Evolutionary conservation across 2,329 filamentous ascomycete species (phyloP).

Genomic region (Calonectria pteridis): DNA sequence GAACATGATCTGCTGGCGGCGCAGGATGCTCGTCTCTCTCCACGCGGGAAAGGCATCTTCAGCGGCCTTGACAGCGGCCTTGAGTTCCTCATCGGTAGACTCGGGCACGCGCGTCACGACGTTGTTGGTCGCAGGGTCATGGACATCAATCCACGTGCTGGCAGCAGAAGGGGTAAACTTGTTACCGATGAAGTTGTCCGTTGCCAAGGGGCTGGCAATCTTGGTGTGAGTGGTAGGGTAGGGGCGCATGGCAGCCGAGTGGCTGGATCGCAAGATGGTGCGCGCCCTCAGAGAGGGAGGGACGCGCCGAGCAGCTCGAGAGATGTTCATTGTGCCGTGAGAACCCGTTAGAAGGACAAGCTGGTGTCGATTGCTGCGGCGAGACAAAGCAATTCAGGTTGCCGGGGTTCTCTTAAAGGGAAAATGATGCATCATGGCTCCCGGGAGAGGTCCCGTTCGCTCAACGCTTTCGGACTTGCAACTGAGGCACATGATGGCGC

Average conservation of each 20-base stretch:
- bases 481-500: neutral
- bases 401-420: slow-evolving; percentile 15
- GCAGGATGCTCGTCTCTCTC: slow-evolving; percentile 73
- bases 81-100: slow-evolving; percentile 72
- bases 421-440: neutral
- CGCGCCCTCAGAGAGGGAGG: slow-evolving; percentile 26
- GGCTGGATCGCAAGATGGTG: slow-evolving; percentile 16
- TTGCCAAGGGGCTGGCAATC: slow-evolving; percentile 72
- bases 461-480: neutral
- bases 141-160: slow-evolving; percentile 78
- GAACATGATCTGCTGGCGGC: slow-evolving; percentile 81
- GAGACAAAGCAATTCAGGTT: neutral
- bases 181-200: slow-evolving; percentile 82
- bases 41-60: slow-evolving; percentile 77
- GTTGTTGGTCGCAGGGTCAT: slow-evolving; percentile 85
- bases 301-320: slow-evolving; percentile 21
- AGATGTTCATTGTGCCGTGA: slow-evolving; percentile 5
- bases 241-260: slow-evolving; percentile 26
- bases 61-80: slow-evolving; percentile 76
- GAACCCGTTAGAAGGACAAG: neutral
- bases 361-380: neutral
- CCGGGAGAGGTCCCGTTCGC: neutral
- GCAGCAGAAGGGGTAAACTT: slow-evolving; percentile 74
- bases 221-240: slow-evolving; percentile 25
- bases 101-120: slow-evolving; percentile 83